Conservation (phyloP, 2,329 filamentous ascomycete species). For the Diplodia sapinea region DNA sequence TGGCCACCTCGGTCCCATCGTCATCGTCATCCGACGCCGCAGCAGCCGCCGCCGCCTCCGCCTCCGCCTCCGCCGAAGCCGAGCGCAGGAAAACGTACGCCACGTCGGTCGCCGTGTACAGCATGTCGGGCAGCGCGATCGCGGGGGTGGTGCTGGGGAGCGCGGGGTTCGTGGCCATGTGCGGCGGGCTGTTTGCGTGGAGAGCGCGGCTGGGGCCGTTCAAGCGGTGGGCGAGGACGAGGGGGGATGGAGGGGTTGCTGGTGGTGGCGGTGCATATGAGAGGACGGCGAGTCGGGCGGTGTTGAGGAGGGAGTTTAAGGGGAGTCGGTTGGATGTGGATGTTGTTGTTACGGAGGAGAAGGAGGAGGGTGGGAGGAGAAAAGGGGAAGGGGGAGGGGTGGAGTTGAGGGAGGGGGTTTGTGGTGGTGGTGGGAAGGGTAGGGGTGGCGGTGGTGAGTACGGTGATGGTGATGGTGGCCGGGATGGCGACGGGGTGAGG, state of each 20-base stretch:
- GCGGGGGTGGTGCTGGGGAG: constrained; percentile 3
- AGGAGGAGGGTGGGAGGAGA: too few relatives aligned
- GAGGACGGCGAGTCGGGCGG: not conserved
- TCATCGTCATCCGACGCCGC: too few relatives aligned
- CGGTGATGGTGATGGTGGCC: not conserved
- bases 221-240: not conserved
- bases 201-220: constrained; percentile 4
- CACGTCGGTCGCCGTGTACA: not conserved
- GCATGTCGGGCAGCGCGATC: constrained; percentile 1
- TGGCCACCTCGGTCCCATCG: not conserved
- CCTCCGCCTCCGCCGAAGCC: not conserved
- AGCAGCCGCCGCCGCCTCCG: constrained; percentile 22
- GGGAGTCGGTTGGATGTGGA: constrained; percentile 18
- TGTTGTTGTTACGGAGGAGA: not conserved
- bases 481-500: not conserved
- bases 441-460: not conserved
- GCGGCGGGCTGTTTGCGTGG: constrained; percentile 4
- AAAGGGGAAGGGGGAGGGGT: not conserved
- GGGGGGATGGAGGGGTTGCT: not conserved
- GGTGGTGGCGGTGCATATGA: not conserved
- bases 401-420: not conserved
- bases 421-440: not conserved
- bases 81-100: not conserved
- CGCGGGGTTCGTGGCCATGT: constrained; percentile 25
- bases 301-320: constrained; percentile 18